These are phyloP conservation scores for Termitomyces sp. DNA, from an alignment of 768 basidiomycete species.

Conservation along the genomic window DNA sequence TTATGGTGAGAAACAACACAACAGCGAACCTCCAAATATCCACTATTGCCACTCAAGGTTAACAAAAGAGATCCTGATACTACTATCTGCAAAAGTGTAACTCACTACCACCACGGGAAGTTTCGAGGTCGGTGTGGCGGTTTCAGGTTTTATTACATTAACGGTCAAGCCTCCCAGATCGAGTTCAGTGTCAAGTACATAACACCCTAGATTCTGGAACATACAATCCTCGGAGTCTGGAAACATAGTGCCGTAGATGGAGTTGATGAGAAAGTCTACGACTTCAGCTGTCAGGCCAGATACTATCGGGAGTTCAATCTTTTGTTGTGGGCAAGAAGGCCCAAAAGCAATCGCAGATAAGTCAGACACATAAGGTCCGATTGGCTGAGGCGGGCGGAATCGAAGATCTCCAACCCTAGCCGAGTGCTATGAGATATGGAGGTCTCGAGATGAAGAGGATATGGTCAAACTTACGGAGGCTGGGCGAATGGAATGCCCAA, in stretches of 20 bases:
- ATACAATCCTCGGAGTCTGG: slow-evolving; percentile 43
- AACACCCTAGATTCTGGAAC: slow-evolving; percentile 13
- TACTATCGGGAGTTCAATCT: slow-evolving; percentile 26
- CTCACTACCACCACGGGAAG: slow-evolving; percentile 41
- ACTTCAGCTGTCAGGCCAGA: slow-evolving; percentile 25
- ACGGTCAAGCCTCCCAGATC: slow-evolving; percentile 33
- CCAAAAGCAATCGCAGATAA: slow-evolving; percentile 39
- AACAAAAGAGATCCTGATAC: not conserved
- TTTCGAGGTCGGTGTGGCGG: slow-evolving; percentile 27
- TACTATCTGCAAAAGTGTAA: not conserved
- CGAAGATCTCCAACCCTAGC: slow-evolving; percentile 36
- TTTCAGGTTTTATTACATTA: slow-evolving; percentile 37
- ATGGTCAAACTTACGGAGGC: slow-evolving; percentile 38
- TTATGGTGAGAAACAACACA: not conserved
- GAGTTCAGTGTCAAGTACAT: slow-evolving; percentile 14
- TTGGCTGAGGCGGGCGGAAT: slow-evolving; percentile 38
- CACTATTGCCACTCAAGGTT: slow-evolving; percentile 21
- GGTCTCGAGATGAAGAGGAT: not conserved
- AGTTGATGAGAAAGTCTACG: slow-evolving; percentile 26
- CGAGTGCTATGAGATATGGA: not conserved
- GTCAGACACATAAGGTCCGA: slow-evolving; percentile 33
- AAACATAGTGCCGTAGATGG: slow-evolving; percentile 21
- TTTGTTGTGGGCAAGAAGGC: slow-evolving; percentile 45
- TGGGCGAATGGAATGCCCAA: slow-evolving; percentile 49
- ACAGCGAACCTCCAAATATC: slow-evolving; percentile 29